phyloP scores from a whole-genome alignment of 305 asterid species.

The Ajuga reptans region DNA sequence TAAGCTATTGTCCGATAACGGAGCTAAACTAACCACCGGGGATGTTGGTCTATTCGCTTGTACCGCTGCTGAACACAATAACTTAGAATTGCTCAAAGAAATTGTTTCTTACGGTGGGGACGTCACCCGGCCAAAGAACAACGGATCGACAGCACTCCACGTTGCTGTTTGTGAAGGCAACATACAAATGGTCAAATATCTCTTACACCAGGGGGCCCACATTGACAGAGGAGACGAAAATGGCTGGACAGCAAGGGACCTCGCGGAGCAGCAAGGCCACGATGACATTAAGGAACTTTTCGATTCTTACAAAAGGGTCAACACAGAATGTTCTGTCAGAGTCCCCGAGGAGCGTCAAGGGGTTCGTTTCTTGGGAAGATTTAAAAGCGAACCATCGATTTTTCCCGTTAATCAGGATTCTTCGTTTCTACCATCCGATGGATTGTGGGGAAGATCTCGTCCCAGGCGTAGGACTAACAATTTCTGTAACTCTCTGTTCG shows the following conservation, averaged over 20 bases:
- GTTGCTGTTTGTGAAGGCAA: slow-evolving; percentile 74
- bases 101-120: slow-evolving; percentile 55
- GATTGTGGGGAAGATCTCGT: slow-evolving; percentile 41
- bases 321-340: slow-evolving; percentile 23
- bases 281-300: slow-evolving; percentile 63
- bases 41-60: slow-evolving; percentile 60
- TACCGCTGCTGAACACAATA: slow-evolving; percentile 55
- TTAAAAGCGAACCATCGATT: slow-evolving; percentile 57
- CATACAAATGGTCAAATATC: slow-evolving; percentile 51
- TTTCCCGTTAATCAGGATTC: slow-evolving; percentile 32
- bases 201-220: slow-evolving; percentile 52
- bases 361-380: slow-evolving; percentile 57
- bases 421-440: slow-evolving; percentile 31
- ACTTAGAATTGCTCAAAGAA: slow-evolving; percentile 39
- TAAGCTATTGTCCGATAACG: slow-evolving; percentile 43
- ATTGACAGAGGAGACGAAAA: slow-evolving; percentile 42
- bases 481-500: slow-evolving; percentile 63
- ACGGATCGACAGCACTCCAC: slow-evolving; percentile 59
- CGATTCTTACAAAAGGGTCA: slow-evolving; percentile 31
- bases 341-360: slow-evolving; percentile 46
- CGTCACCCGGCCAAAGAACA: slow-evolving; percentile 41
- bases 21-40: slow-evolving; percentile 54
- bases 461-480: slow-evolving; percentile 50
- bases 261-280: slow-evolving; percentile 85
- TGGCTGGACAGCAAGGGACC: slow-evolving; percentile 58